phyloP scores from a whole-genome alignment of 345 rosid genomes.

The Litchi chinensis region DNA sequence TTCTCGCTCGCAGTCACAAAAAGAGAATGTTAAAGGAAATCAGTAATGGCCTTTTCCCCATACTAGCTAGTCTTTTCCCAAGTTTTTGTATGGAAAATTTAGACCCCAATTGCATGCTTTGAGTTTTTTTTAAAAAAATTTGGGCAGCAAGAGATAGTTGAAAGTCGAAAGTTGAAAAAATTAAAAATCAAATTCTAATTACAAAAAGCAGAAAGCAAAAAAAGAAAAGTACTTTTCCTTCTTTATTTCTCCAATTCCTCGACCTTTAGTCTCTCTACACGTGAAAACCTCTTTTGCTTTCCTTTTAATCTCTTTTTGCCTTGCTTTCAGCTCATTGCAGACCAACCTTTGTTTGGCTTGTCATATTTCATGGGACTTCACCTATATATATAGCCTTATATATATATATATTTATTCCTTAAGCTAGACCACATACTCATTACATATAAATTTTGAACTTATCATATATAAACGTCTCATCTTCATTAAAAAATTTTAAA shows the following conservation, averaged over 20 bases:
- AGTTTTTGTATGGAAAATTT: constrained; percentile 1
- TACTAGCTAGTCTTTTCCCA: constrained; percentile 8
- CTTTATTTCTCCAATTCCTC: not conserved
- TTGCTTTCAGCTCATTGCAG: constrained; percentile 24
- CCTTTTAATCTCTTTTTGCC: constrained; percentile 15
- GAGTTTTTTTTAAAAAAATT: not conserved
- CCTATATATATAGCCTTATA: not conserved
- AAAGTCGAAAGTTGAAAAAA: constrained; percentile 5
- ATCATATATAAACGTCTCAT: too few species aligned
- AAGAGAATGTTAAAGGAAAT: not conserved
- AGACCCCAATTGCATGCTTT: constrained; percentile 3
- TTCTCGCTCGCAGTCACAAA: not conserved
- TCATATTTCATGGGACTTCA: not conserved
- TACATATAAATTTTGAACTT: too few species aligned
- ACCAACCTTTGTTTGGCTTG: not conserved
- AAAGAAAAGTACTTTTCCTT: constrained; percentile 15
- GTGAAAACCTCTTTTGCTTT: constrained; percentile 25
- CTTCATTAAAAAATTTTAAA: too few species aligned
- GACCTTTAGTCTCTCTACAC: constrained; percentile 16
- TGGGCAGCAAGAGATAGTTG: constrained; percentile 6
- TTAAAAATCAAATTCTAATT: not conserved
- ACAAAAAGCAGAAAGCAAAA: constrained; percentile 13
- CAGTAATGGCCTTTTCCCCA: not conserved
- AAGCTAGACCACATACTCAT: not conserved
- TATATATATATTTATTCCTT: not conserved